Evolutionary conservation across 169 alveolate genomes (phyloP), one percentile per base, ranked within the genome.

Genomic region (Plasmodium sp.): DNA sequence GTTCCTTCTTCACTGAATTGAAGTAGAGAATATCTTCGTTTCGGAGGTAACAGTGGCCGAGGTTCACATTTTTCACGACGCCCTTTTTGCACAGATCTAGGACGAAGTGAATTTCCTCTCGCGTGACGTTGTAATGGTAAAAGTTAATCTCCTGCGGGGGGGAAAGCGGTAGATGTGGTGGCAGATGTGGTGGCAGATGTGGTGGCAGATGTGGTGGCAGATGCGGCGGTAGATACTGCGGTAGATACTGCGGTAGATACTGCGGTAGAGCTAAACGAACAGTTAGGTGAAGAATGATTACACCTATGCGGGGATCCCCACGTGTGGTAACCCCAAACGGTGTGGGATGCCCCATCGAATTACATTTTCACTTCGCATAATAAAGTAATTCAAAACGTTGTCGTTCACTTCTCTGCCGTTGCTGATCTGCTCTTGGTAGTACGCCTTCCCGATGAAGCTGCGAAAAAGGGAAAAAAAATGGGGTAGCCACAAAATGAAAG

Each of bases 21-120:
- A 88, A 88, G 81, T 88, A 88, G n/a, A 43, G 45, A 18, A 88
- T 79, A 36, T 88, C 90, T 31, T 88, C 94, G 81, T 88, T 88
- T 27, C 62, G 33, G 41, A 88, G 72, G 81, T 88, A 88, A 80
- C 94, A 88, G 34, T 36, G 72, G 45, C 88, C 34, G n/a, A 88
- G 82, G 48, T 88, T 88, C 16, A 88, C 58, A 51, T 79, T 88
- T 36, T 77, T 88, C 45, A 88, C 84, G 51, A 62, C 48, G 34
- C 71, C 34, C 22, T 56, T 56, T 56, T 80, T 79, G 74, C 94
- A 88, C 54, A 79, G 54, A 34, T 79, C 43, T 51, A 88, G 72
- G 43, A 88, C 83, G 41, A 27, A 88, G 34, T 88, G 90, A 41
- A 88, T 88, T 58, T 88, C 90, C 79, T 88, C 90, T 10, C 51